Base-by-base conservation (phyloP, 2,329 filamentous ascomycete genomes). In the Penicillium paneum region DNA sequence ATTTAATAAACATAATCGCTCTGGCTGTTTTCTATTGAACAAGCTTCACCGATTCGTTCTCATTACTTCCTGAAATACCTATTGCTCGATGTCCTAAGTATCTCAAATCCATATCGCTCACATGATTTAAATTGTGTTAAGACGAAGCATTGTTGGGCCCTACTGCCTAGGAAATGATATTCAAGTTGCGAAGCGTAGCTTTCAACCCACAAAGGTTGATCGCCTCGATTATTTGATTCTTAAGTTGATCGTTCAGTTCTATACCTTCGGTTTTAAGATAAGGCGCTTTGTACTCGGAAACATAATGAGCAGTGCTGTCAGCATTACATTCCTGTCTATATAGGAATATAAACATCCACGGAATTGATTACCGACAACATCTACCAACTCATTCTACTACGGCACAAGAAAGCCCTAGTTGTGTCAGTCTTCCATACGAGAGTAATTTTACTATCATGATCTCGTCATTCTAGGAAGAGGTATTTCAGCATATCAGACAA, bases 381-480 rank as follows among this genome's bases (percentile, higher is more conserved):
- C 8, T 15, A 43, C 47, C 5, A 35, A 26, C 4, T 28, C 6
- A 8, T 50, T 24, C 17, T 15, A 34, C 31, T 34, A 28, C 13
- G 19, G 29, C 28, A 28, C 31, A 8, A 35, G 3, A 29, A 24
- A 43, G 28, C 29, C 32, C 19, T 13, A 43, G 12, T 43, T 7
- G 1, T 19, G 4, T 28, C 8, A 19, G 45, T 48, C 17, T 48
- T 19, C n/a, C n/a, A 19, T 19, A 44, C 0, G 1, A 21, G 13
- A 29, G 36, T 51, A 51, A 38, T 31, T 28, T 36, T 42, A 15
- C 13, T 45, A 45, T 51, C 48, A 51, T 51, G 8, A 3, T 45
- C 31, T 51, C 48, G 39, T 51, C 48, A 51, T 45, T 19, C 12
- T 12, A 10, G 5, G 7, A 43, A 7, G 19, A 6, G 11, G 1